Evolutionary conservation across 257 asterid genomes (phyloP).

Genomic region (Solanum chiquidenum): DNA sequence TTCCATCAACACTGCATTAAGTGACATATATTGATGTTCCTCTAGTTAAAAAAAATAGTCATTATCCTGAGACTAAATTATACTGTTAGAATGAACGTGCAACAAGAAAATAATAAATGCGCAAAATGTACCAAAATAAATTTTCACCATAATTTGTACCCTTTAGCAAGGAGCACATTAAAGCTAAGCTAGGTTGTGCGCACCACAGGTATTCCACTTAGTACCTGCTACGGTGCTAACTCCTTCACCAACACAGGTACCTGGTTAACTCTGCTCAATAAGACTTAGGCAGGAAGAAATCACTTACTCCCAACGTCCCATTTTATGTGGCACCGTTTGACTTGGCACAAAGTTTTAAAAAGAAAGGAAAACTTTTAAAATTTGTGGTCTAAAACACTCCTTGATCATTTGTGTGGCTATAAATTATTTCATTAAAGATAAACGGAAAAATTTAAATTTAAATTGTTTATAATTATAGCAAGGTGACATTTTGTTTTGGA

Average conservation of each 20-base stretch:
- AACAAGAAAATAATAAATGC: not conserved
- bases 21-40: not conserved
- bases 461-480: not conserved
- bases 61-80: not conserved
- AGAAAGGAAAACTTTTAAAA: not conserved
- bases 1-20: not conserved
- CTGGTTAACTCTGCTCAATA: not conserved
- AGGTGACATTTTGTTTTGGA: not conserved
- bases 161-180: not conserved
- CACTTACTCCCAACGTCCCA: not conserved
- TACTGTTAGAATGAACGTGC: not conserved
- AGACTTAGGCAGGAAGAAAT: not conserved
- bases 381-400: not conserved
- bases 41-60: not conserved
- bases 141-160: not conserved
- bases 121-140: not conserved
- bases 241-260: not conserved
- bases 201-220: not conserved
- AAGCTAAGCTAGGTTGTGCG: not conserved
- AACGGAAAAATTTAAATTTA: not conserved
- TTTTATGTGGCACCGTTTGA: not conserved
- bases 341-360: not conserved
- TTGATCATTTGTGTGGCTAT: not conserved
- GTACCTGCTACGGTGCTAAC: not conserved
- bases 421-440: not conserved